These are phyloP conservation scores for Podospora didyma DNA, from an alignment of 495 filamentous ascomycete species.

Conservation along the genomic window DNA sequence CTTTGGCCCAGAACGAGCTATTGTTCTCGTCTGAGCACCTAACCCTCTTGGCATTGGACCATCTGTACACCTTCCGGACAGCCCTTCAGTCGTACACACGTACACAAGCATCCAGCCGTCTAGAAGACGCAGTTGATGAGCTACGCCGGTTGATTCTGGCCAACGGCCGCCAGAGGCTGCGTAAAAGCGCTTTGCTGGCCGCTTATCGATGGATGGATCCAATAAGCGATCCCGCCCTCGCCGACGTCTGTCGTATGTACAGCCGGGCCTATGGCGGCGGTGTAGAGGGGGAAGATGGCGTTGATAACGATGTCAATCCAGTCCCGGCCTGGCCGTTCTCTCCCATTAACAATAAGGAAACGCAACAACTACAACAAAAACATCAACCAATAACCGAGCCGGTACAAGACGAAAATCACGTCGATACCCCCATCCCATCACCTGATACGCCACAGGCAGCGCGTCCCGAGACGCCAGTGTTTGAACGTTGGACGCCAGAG, in stretches of 20 bases:
- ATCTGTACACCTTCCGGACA: constrained; percentile 69
- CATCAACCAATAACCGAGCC: background rate
- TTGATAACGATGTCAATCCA: constrained; percentile 21
- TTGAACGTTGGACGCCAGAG: background rate
- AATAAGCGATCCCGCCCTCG: constrained; percentile 49
- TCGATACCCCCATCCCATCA: background rate
- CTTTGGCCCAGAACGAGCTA: constrained; percentile 63
- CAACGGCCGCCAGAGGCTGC: constrained; percentile 54
- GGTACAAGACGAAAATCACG: background rate
- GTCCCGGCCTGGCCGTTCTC: constrained; percentile 16
- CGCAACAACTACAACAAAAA: background rate
- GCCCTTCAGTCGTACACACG: constrained; percentile 55
- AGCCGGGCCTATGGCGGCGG: constrained; percentile 51
- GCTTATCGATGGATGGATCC: constrained; percentile 59
- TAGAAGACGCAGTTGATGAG: constrained; percentile 54
- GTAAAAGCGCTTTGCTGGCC: constrained; percentile 54
- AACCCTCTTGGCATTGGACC: constrained; percentile 63
- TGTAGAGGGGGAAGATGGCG: constrained; percentile 20
- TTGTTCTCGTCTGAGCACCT: constrained; percentile 68
- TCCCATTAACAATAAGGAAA: background rate
- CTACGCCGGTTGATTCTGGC: constrained; percentile 60
- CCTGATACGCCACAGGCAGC: background rate
- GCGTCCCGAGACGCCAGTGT: background rate
- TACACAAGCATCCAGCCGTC: constrained; percentile 45
- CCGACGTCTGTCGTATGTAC: constrained; percentile 56